Percentiles rank a stretch among this genome's conserved stretches.
These are phyloP conservation scores for Aspergillus hortae DNA, from an alignment of 2,329 filamentous ascomycete species.

Conservation along the genomic window DNA sequence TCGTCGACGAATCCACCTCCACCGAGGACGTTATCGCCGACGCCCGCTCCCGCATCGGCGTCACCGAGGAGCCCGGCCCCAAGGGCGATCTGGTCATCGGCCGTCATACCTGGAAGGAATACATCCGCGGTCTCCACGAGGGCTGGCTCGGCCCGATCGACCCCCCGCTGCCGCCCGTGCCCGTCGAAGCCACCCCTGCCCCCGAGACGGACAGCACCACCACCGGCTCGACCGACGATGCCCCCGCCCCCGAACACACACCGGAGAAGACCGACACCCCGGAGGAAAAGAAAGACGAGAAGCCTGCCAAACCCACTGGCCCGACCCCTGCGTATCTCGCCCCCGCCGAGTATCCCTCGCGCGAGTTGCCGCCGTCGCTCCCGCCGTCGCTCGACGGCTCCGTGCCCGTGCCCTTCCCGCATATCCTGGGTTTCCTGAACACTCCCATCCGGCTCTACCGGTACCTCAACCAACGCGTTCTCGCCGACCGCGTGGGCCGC, in stretches of 20 bases:
- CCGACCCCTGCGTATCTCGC: conserved; percentile 71
- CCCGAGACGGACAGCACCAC: conserved; percentile 13
- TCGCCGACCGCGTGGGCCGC: conserved; percentile 85
- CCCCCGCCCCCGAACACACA: conserved; percentile 15
- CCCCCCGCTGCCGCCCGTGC: conserved; percentile 28
- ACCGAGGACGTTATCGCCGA: conserved; percentile 61
- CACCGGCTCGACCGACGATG: conserved; percentile 20
- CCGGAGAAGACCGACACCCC: conserved; percentile 49
- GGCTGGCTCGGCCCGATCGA: conserved; percentile 89
- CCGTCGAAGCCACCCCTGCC: conserved; percentile 11
- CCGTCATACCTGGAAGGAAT: conserved; percentile 95
- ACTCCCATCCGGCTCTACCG: conserved; percentile 82
- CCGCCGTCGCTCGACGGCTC: conserved; percentile 72
- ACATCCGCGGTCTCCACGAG: conserved; percentile 87
- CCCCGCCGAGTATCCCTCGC: conserved; percentile 66
- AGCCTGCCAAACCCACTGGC: conserved; percentile 50
- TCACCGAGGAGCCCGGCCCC: conserved; percentile 68
- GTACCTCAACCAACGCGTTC: conserved; percentile 74
- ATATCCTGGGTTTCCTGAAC: conserved; percentile 88
- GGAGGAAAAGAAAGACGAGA: conserved; percentile 44
- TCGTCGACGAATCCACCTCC: conserved; percentile 44
- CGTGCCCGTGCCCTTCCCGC: conserved; percentile 71
- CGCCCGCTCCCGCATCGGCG: conserved; percentile 62
- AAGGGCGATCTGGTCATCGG: conserved; percentile 86
- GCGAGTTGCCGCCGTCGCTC: conserved; percentile 60